These are phyloP conservation scores for Meripilus lineatus DNA, from an alignment of 1,284 basidiomycete species.

Conservation along the genomic window DNA sequence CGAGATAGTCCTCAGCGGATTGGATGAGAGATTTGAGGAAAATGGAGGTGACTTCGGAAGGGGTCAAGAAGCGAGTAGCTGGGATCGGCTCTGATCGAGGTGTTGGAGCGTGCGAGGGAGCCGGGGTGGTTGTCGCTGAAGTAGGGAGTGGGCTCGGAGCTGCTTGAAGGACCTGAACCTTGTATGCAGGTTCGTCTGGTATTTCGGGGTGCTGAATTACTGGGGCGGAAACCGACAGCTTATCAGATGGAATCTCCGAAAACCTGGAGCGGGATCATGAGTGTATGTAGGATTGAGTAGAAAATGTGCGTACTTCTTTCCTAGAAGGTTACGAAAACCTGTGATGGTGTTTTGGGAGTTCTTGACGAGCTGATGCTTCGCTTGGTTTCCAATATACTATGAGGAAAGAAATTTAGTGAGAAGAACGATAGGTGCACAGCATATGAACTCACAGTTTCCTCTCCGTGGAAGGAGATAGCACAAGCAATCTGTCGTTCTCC, in stretches of 20 bases:
- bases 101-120: conserved; percentile 66
- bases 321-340: conserved; percentile 90
- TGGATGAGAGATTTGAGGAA: conserved; percentile 84
- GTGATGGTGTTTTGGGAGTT: conserved; percentile 94
- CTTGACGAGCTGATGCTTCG: conserved; percentile 92
- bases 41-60: conserved; percentile 80
- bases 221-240: conserved; percentile 51
- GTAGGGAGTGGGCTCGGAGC: conserved; percentile 56
- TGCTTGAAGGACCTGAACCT: conserved; percentile 77
- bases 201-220: conserved; percentile 74
- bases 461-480: conserved; percentile 88
- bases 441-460: conserved; percentile 68
- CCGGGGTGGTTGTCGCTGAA: conserved; percentile 55
- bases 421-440: not conserved
- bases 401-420: not conserved
- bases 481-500: conserved; percentile 98
- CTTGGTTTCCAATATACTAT: conserved; percentile 96
- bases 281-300: not conserved
- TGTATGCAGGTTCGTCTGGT: conserved; percentile 78
- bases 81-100: conserved; percentile 78
- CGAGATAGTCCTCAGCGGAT: conserved; percentile 92
- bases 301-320: conserved; percentile 66
- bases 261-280: conserved; percentile 43
- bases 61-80: conserved; percentile 74
- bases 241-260: conserved; percentile 64